Evolutionary conservation across 2,329 filamentous ascomycete genomes (phyloP).

Genomic region (Alternaria angustiovoidea): DNA sequence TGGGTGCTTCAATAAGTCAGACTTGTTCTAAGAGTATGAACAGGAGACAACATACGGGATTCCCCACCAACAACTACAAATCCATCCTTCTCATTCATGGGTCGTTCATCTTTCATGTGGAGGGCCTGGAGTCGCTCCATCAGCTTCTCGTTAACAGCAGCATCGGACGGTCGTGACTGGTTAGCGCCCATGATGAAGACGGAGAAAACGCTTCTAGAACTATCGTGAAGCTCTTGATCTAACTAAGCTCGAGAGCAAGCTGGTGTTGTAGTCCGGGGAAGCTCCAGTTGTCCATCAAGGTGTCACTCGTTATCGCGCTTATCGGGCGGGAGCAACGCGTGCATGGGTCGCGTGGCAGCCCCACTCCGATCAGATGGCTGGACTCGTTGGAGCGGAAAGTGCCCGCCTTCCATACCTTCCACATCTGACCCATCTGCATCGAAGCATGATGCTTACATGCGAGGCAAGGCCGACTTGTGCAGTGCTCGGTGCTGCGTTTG

Average conservation of each 20-base stretch:
- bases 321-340: conserved; percentile 24
- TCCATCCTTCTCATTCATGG: conserved; percentile 59
- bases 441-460: neutral
- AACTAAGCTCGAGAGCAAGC: neutral
- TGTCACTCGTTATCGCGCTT: conserved; percentile 28
- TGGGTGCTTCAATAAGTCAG: conserved; percentile 29
- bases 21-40: neutral
- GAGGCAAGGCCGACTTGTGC: neutral
- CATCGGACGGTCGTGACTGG: conserved; percentile 47
- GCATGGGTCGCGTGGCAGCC: conserved; percentile 27
- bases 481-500: neutral
- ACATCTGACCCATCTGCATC: neutral
- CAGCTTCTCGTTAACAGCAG: conserved; percentile 50
- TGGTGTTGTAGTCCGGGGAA: conserved; percentile 11
- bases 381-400: neutral
- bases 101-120: conserved; percentile 54
- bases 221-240: conserved; percentile 1
- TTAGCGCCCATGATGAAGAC: conserved; percentile 43
- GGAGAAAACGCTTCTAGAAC: neutral
- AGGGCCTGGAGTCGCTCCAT: conserved; percentile 55
- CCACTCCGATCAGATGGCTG: conserved; percentile 18
- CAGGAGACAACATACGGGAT: conserved; percentile 41
- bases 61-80: conserved; percentile 62
- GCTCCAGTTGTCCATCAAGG: conserved; percentile 20
- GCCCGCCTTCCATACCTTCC: conserved; percentile 8